Evolutionary conservation across 768 basidiomycete species (phyloP), one percentile per base, ranked within the genome.

Genomic region (Chiua virens): DNA sequence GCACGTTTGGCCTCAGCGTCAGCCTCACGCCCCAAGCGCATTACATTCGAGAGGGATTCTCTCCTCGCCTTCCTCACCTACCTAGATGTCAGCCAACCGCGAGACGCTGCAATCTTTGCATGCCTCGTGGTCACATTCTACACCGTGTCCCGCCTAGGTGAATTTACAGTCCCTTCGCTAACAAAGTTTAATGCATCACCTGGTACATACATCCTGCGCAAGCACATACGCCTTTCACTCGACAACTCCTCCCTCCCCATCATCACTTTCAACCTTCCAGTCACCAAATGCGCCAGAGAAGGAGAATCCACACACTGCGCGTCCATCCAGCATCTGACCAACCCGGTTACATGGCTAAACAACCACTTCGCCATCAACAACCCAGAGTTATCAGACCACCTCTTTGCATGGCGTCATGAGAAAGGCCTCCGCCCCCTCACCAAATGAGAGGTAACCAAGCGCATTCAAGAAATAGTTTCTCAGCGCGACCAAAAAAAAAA

Each of bases 81-180:
- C 68, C 3, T 56, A 74, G 48, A 73, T 47, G 61, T 69, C 0
- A 8, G 27, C 4, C 22, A 42, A 17, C 70, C 69, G 2, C 54
- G 71, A 3, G 68, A 77, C 43, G 63, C 67, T 0, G 70, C 77
- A 1, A 64, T 71, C 1, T 71, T 49, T 18, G 70, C 73, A 0
- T 75, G 73, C 50, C 17, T 47, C 8, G n/a, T 40, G 4, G 25
- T 47, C 17, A 39, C 37, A 1, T 38, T 46, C 23, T 46, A 46
- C 23, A 25, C 35, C 23, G n/a, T 46, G 1, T 14, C 36, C 4
- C 34, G 45, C 4, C 34, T 35, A 3, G 34, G 44, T 11, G 34
- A 45, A 36, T 45, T 37, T 34, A 45, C 44, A 23, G 34, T 45
- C 20, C 1, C 21, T 22, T 10, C 21, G 6, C 23, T 23, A 23